A percentile compares a stretch with the other conserved stretches of the same genome.
phyloP scores from a whole-genome alignment of 2,329 filamentous ascomycete genomes.

The Stemphylium beticola region DNA sequence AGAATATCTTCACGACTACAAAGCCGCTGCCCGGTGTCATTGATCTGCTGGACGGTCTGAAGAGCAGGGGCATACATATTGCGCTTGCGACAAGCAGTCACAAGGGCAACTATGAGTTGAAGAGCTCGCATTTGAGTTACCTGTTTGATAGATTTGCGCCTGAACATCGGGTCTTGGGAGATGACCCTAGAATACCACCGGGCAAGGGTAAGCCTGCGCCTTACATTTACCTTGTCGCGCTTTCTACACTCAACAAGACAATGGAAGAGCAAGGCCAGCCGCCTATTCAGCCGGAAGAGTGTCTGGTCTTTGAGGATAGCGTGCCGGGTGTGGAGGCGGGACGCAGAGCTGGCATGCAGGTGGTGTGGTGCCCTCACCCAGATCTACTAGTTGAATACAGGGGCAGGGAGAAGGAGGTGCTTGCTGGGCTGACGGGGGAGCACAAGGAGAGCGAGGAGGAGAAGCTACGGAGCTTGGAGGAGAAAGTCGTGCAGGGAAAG shows the following conservation, averaged over 20 bases:
- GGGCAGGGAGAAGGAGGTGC: constrained; percentile 77
- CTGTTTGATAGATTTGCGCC: constrained; percentile 69
- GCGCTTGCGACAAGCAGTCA: constrained; percentile 86
- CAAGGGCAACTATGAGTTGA: constrained; percentile 74
- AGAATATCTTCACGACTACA: constrained; percentile 73
- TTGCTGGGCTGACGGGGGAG: constrained; percentile 81
- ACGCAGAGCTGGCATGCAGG: constrained; percentile 89
- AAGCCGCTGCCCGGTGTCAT: constrained; percentile 79
- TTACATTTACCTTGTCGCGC: constrained; percentile 89
- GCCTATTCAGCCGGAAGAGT: constrained; percentile 79
- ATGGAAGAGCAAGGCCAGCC: constrained; percentile 65
- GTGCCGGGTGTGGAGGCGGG: constrained; percentile 93
- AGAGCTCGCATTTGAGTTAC: constrained; percentile 65
- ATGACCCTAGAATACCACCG: constrained; percentile 76
- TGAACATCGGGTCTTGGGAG: constrained; percentile 81
- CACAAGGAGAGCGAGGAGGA: constrained; percentile 63
- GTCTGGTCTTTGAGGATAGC: constrained; percentile 94
- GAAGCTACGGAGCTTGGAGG: constrained; percentile 41
- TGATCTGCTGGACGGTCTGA: constrained; percentile 68
- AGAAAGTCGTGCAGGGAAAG: constrained; percentile 47
- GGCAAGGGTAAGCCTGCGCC: constrained; percentile 93
- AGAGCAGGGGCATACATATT: constrained; percentile 69
- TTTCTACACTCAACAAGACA: constrained; percentile 81
- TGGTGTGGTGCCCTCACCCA: constrained; percentile 88
- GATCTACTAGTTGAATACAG: constrained; percentile 76